A percentile compares a stretch with the other conserved stretches of the same genome.
These are phyloP conservation scores for Schizonepeta tenuifolia DNA, from an alignment of 257 asterid genomes.

Conservation along the genomic window DNA sequence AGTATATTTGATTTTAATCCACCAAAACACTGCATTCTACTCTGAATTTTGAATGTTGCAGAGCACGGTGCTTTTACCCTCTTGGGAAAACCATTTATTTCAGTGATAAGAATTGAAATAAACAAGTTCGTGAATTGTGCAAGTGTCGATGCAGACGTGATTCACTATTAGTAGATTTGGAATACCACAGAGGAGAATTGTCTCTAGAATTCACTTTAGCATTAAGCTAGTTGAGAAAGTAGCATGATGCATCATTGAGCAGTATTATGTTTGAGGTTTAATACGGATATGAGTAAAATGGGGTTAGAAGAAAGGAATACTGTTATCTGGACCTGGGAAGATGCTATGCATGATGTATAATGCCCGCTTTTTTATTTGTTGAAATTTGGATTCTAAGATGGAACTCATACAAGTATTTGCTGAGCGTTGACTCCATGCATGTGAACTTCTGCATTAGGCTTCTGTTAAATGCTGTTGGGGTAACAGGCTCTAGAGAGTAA, in stretches of 20 bases:
- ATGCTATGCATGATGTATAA: not conserved
- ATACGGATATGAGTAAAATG: not conserved
- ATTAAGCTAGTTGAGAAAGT: not conserved
- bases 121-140: slow-evolving; percentile 4
- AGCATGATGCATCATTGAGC: not conserved
- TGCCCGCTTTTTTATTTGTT: not conserved
- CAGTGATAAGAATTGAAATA: not conserved
- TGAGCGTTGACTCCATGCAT: not conserved
- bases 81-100: not conserved
- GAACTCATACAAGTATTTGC: not conserved
- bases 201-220: not conserved
- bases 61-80: not conserved
- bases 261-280: not conserved
- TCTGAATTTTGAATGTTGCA: slow-evolving; percentile 9
- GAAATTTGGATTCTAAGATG: not conserved
- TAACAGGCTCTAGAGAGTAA: not conserved
- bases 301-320: not conserved
- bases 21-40: not conserved
- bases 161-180: not conserved
- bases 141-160: not conserved
- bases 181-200: not conserved
- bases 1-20: slow-evolving; percentile 27
- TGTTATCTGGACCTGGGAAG: not conserved
- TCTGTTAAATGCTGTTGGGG: not conserved
- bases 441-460: not conserved